Base-by-base conservation (phyloP, 192 early-diverging fungal genomes). In the Diversispora eburnea region DNA sequence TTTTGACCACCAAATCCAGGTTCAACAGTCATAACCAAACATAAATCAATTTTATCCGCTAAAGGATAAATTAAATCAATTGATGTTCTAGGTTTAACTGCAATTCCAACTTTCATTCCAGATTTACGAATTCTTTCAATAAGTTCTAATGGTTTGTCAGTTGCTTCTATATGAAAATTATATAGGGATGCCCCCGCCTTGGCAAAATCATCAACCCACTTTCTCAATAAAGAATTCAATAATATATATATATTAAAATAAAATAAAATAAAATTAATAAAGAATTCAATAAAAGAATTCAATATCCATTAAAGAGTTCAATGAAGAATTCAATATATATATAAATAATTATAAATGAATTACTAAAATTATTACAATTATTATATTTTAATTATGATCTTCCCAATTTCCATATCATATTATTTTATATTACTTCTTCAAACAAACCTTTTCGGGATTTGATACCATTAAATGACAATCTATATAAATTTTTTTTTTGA, bases 1-100 rank as follows among this genome's bases (percentile, higher is more conserved):
- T 89, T 81, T 83, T 98, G 96, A 47, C 96, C 96, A 51, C 96
- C 96, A 77, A 98, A 98, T 6, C 96, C 96, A 51, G 96, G 96
- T 78, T 98, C 94, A 20, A 96, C 96, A 0, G 96, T 98, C 96
- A 98, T 98, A 58, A 96, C 87, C 51, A 98, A 80, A 33, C 95
- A 89, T 90, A 95, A 91, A 63, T 98, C 96, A 48, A 90, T 88
- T 71, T 86, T 75, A 4, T 84, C 76, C 8, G 84, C 89, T 46
- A 90, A 76, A 13, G 80, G 74, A 56, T 85, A 84, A 17, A 89
- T 79, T 0, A 77, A 73, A 3, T 90, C 89, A 17, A 88, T 86
- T 5, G 91, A 84, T 5, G 97, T 98, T 46, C 85, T 86, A 13
- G 97, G 97, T 79, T 98, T 98, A 57, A 98, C 79, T 0, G 94